Base-by-base conservation (phyloP, 306 rosid species). In the Cucumis melo region DNA sequence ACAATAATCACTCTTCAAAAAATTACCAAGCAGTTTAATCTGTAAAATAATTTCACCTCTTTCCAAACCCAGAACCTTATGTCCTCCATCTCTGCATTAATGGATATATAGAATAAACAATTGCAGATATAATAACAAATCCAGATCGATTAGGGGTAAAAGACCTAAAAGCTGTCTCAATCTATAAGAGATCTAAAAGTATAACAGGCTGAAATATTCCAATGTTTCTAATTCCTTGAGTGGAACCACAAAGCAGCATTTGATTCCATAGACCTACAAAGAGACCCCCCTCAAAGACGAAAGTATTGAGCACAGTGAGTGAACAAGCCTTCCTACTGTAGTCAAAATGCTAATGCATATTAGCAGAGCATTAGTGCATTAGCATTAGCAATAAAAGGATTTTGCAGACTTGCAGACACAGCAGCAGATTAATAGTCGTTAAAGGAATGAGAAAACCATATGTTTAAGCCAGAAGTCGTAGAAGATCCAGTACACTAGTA, bases 61-160 rank as follows among this genome's bases (percentile, higher is more conserved):
- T 67, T 68, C 80, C 66, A 74, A 60, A 66, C 78, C 75, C 74
- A 78, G 77, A 77, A 77, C 59, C 73, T 60, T 9, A 82, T 74
- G 44, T 48, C 81, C 81, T 68, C 50, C 61, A 76, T 74, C 85
- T 80, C 86, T 82, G 80, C 83, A 79, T 77, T 60, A 77, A 72
- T 58, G 64, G 42, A 77, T 53, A 82, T 16, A 24, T 59, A 65
- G 61, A 63, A 67, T 59, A 61, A 51, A 75, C 75, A 80, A 72
- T 73, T 76, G 72, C 82, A 87, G 78, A 73, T 39, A 81, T 58
- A 70, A 65, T 32, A 66, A 63, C 19, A 66, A 75, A 78, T 75
- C 74, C 60, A 77, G 24, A 66, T 11, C 10, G 54, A 53, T 80
- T 38, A 75, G 77, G 79, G 76, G 41, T 55, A 80, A 72, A 78